Evolutionary conservation across 1,284 basidiomycete species (phyloP).

Genomic region (Fomitiporia mediterranea): DNA sequence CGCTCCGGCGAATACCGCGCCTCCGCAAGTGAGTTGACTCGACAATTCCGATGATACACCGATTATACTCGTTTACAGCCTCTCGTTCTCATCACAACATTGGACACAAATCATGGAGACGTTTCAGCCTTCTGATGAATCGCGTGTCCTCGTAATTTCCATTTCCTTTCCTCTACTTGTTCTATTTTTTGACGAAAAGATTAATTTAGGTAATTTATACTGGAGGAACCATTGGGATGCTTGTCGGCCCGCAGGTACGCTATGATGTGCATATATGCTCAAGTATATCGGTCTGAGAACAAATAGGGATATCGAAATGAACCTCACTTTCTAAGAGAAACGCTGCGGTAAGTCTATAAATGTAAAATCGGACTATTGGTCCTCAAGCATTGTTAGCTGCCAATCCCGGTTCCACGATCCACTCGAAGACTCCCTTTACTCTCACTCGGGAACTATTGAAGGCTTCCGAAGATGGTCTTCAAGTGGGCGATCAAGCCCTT

Average conservation of each 20-base stretch:
- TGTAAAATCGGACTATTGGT: background rate
- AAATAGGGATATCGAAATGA: conserved; percentile 78
- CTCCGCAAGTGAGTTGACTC: background rate
- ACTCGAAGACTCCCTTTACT: conserved; percentile 73
- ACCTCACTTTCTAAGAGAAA: conserved; percentile 82
- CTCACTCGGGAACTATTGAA: conserved; percentile 65
- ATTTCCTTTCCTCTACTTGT: background rate
- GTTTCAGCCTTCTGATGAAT: conserved; percentile 50
- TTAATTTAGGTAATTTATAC: conserved; percentile 56
- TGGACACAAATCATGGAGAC: conserved; percentile 5
- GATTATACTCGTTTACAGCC: background rate
- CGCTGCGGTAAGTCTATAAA: conserved; percentile 39
- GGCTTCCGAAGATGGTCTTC: conserved; percentile 68
- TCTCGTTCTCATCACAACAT: background rate
- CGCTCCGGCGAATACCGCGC: background rate
- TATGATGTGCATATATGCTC: conserved; percentile 21
- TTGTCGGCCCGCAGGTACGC: conserved; percentile 47
- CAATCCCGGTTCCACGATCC: conserved; percentile 87
- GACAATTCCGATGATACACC: background rate
- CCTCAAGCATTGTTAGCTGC: conserved; percentile 31
- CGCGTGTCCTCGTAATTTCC: conserved; percentile 53
- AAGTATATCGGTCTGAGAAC: background rate
- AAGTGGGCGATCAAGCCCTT: conserved; percentile 51
- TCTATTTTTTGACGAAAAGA: conserved; percentile 18
- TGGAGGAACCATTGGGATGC: conserved; percentile 87